These are phyloP conservation scores for Cylindrodendrum hubeiense DNA, from an alignment of 2,329 filamentous ascomycete species.

Conservation along the genomic window DNA sequence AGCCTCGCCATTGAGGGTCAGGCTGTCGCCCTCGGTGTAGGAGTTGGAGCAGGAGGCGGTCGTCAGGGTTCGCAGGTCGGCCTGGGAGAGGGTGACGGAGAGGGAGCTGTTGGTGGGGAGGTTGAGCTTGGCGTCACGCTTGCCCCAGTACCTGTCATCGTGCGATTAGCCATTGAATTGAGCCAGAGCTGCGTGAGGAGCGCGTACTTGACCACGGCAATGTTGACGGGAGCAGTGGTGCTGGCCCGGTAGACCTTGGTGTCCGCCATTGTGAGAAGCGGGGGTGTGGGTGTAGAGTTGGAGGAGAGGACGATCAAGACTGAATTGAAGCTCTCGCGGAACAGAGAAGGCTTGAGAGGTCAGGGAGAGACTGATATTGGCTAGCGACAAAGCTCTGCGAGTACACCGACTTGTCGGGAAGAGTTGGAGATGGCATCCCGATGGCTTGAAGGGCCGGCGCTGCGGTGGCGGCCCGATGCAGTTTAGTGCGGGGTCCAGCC, in stretches of 20 bases:
- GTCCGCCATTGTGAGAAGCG: constrained; percentile 56
- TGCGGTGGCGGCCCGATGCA: constrained; percentile 32
- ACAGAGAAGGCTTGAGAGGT: constrained; percentile 2
- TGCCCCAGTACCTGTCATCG: constrained; percentile 82
- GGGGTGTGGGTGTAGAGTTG: constrained; percentile 9
- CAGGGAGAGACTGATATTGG: constrained; percentile 16
- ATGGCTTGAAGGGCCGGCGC: constrained; percentile 17
- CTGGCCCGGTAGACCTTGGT: constrained; percentile 85
- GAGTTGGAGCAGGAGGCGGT: constrained; percentile 88
- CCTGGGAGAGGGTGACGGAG: constrained; percentile 94
- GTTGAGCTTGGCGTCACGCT: constrained; percentile 93
- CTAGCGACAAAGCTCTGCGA: constrained; percentile 22
- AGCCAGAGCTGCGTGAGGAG: not conserved
- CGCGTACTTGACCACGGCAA: constrained; percentile 91
- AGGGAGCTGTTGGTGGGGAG: constrained; percentile 98
- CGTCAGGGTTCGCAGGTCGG: constrained; percentile 93
- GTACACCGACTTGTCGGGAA: constrained; percentile 46
- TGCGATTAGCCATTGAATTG: not conserved
- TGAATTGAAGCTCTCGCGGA: constrained; percentile 4
- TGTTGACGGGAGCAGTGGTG: constrained; percentile 97
- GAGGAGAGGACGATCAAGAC: not conserved
- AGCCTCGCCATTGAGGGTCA: constrained; percentile 84
- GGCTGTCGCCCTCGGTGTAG: constrained; percentile 75
- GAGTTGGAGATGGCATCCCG: constrained; percentile 42
- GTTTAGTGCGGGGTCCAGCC: constrained; percentile 45